Evolutionary conservation across 2,329 filamentous ascomycete genomes (phyloP).

Genomic region (Cladosporium austrohemisphaericum): DNA sequence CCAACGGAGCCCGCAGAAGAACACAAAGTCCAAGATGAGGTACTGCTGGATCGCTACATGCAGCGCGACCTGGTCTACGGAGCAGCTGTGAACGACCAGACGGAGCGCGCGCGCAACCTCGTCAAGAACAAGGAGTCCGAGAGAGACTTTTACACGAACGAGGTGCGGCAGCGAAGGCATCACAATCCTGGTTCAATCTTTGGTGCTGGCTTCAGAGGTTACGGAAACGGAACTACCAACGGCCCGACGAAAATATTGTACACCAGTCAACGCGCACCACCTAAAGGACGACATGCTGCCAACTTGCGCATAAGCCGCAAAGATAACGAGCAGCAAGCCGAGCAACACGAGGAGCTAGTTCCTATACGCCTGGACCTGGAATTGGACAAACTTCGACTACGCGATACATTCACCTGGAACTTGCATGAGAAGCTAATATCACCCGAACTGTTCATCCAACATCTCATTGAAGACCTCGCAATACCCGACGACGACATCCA

Average conservation of each 20-base stretch:
- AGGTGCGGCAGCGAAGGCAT: slow-evolving; percentile 60
- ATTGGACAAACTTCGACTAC: slow-evolving; percentile 89
- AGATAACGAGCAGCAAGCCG: slow-evolving; percentile 79
- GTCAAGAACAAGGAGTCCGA: slow-evolving; percentile 63
- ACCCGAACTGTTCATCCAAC: slow-evolving; percentile 78
- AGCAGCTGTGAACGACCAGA: slow-evolving; percentile 49
- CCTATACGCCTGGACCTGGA: slow-evolving; percentile 91
- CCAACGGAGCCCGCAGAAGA: slow-evolving; percentile 17
- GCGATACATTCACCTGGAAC: slow-evolving; percentile 99
- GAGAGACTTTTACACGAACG: slow-evolving; percentile 62
- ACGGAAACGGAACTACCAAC: slow-evolving; percentile 80
- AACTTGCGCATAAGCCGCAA: slow-evolving; percentile 71
- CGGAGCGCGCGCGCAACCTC: slow-evolving; percentile 39
- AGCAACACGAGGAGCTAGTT: slow-evolving; percentile 86
- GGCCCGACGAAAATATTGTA: slow-evolving; percentile 67
- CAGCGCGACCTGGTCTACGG: slow-evolving; percentile 60
- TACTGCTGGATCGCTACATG: slow-evolving; percentile 60
- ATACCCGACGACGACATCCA: slow-evolving; percentile 65
- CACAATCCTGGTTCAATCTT: slow-evolving; percentile 58
- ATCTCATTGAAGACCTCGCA: slow-evolving; percentile 79
- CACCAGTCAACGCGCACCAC: slow-evolving; percentile 69
- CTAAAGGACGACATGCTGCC: slow-evolving; percentile 71
- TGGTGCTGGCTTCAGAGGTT: slow-evolving; percentile 77
- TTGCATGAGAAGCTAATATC: slow-evolving; percentile 82
- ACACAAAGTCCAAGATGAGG: slow-evolving; percentile 26